Conservation (phyloP, 2,329 filamentous ascomycete genomes). For the Diaporthe helianthi region DNA sequence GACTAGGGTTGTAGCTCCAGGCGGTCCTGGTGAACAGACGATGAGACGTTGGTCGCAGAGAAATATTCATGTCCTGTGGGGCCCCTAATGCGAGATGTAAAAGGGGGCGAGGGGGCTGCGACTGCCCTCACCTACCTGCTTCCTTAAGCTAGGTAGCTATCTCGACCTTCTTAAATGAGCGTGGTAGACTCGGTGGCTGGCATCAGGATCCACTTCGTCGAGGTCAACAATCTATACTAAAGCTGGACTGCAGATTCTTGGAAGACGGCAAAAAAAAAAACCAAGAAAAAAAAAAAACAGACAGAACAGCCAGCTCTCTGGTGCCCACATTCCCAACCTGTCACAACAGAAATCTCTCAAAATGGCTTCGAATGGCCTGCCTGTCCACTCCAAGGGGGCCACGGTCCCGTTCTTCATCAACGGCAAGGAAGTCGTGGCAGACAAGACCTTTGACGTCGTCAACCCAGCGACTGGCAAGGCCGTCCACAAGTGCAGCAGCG, state of each 20-base stretch:
- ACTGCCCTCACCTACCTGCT: neutral
- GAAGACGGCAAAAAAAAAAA: neutral
- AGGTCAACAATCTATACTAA: neutral
- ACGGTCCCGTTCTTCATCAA: conserved; percentile 45
- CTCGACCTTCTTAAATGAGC: conserved; percentile 4
- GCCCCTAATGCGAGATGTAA: neutral
- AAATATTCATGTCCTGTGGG: conserved; percentile 16
- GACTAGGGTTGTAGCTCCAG: conserved; percentile 18
- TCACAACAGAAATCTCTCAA: neutral
- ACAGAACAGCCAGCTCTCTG: neutral
- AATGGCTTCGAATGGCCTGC: conserved; percentile 17
- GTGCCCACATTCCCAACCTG: neutral
- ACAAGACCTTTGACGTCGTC: conserved; percentile 40
- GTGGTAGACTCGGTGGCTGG: neutral
- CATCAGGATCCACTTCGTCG: neutral
- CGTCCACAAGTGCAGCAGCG: conserved; percentile 40
- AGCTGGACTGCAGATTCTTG: neutral
- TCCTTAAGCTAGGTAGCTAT: too few relatives aligned
- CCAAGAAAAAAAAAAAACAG: too few relatives aligned
- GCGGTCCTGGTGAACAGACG: neutral
- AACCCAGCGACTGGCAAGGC: conserved; percentile 42
- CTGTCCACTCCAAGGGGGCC: conserved; percentile 15
- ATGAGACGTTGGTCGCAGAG: conserved; percentile 19
- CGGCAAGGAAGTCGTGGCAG: conserved; percentile 41
- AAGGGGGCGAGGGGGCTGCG: neutral